Conservation (phyloP, 306 rosid genomes). For the Lagenaria siceraria region DNA sequence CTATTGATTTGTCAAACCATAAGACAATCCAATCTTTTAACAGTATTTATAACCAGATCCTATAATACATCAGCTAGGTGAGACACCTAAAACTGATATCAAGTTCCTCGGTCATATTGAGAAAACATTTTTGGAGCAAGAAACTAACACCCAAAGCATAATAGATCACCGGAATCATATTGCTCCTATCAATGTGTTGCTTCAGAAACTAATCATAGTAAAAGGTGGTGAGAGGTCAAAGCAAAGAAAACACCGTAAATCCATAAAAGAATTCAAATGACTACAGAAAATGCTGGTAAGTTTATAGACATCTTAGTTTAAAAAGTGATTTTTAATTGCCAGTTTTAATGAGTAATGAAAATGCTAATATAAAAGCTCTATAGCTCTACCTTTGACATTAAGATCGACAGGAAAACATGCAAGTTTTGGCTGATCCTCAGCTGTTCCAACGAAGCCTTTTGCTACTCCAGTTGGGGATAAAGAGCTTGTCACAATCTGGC, state of each 20-base stretch:
- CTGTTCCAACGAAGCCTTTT: conserved; percentile 37
- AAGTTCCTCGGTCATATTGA: not conserved
- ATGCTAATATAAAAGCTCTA: not conserved
- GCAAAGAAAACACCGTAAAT: not conserved
- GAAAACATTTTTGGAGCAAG: not conserved
- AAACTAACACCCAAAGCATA: not conserved
- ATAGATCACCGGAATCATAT: not conserved
- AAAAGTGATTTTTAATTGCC: not conserved
- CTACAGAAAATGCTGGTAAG: not conserved
- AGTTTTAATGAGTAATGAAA: not conserved
- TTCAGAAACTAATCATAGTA: not conserved
- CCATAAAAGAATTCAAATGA: not conserved
- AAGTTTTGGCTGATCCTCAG: conserved; percentile 50
- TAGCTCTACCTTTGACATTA: conserved; percentile 58
- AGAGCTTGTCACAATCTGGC: conserved; percentile 65
- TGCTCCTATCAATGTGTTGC: not conserved
- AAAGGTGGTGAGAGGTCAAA: not conserved
- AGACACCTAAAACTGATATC: not conserved
- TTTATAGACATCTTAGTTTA: not conserved
- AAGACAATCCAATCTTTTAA: not conserved
- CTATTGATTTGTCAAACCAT: not conserved
- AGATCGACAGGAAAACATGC: conserved; percentile 65
- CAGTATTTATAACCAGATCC: not conserved
- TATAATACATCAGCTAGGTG: not conserved
- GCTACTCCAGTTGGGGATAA: conserved; percentile 60